phyloP scores from a whole-genome alignment of 1,284 basidiomycete genomes.

The Ceratobasidium sp. region DNA sequence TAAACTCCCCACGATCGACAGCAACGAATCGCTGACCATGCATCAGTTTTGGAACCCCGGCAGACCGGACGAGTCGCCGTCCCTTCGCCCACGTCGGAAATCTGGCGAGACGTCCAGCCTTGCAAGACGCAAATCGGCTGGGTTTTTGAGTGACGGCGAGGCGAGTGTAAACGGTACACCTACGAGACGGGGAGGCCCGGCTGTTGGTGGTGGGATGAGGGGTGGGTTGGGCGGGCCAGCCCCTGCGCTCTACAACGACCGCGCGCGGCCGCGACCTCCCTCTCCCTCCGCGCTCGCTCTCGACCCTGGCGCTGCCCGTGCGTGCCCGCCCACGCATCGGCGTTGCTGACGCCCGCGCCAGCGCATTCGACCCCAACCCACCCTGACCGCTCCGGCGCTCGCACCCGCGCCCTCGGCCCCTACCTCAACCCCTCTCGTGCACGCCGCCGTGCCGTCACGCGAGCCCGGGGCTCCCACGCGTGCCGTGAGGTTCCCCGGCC shows the following conservation, averaged over 20 bases:
- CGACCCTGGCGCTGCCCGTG: too few species aligned
- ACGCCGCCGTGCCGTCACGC: too few species aligned
- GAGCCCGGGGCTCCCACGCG: not conserved
- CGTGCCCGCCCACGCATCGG: too few species aligned
- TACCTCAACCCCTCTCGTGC: too few species aligned
- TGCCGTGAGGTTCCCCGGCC: not conserved
- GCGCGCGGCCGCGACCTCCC: too few species aligned
- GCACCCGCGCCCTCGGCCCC: too few species aligned
- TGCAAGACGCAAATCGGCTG: slow-evolving; percentile 17
- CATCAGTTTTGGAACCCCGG: slow-evolving; percentile 16
- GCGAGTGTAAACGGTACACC: slow-evolving; percentile 61
- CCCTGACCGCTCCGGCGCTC: too few species aligned
- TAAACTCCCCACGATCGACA: slow-evolving; percentile 14
- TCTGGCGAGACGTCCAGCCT: slow-evolving; percentile 11
- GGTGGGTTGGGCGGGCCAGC: too few species aligned
- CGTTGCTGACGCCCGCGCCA: too few species aligned
- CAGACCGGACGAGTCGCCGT: slow-evolving; percentile 30
- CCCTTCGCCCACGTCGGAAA: slow-evolving; percentile 21
- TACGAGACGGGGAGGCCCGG: slow-evolving; percentile 55
- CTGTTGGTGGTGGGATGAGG: not conserved
- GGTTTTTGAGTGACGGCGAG: slow-evolving; percentile 68
- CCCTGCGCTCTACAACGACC: too few species aligned
- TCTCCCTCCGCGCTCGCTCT: too few species aligned
- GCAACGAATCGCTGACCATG: slow-evolving; percentile 35
- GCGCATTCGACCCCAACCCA: too few species aligned